Base-by-base conservation (phyloP, 202 grass and related monocot species). In the Zizania palustris region DNA sequence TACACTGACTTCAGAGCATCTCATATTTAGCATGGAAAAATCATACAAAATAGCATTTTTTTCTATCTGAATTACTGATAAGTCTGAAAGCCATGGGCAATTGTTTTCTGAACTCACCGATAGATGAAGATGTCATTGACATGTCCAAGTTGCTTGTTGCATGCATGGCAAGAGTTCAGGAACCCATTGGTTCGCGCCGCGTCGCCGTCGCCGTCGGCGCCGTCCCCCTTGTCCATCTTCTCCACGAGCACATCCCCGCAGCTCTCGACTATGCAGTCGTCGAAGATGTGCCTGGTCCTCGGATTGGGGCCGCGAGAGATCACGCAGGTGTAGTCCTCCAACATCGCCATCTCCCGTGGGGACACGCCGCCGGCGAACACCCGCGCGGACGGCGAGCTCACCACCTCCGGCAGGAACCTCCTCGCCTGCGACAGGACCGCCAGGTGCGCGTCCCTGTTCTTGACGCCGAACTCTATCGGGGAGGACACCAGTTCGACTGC, bases 321-420 rank as follows among this genome's bases (percentile, higher is more conserved):
- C 55, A 97, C 94, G 69, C 94, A 97, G 43, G 94, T 97, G 73
- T 97, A 97, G 65, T 97, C 94, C 82, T 97, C 91, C 10, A 87
- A 94, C 61, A 89, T 86, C 16, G 90, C 91, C 70, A 85, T 69
- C 53, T 94, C 85, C 3, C 67, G 76, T 3, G 81, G 76, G 9
- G 83, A 59, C 19, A 89, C 75, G 75, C 80, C 86, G 11, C 46
- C 79, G 34, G 85, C 69, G 67, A 83, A 64, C 53, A 93, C 56
- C 71, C 66, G 60, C 11, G 85, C 56, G 7, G 84, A 66, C 18
- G 91, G 80, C 65, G 87, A 80, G 67, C 77, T 58, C 10, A 82
- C 73, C 4, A 83, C 73, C 75, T 80, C 63, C 67, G 79, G 80
- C 65, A 87, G 33, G 66, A 87, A 88, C 58, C 91, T 87, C 63